Conservation (phyloP, 352 stramenopile genomes). For the Blastocystis sp. region DNA sequence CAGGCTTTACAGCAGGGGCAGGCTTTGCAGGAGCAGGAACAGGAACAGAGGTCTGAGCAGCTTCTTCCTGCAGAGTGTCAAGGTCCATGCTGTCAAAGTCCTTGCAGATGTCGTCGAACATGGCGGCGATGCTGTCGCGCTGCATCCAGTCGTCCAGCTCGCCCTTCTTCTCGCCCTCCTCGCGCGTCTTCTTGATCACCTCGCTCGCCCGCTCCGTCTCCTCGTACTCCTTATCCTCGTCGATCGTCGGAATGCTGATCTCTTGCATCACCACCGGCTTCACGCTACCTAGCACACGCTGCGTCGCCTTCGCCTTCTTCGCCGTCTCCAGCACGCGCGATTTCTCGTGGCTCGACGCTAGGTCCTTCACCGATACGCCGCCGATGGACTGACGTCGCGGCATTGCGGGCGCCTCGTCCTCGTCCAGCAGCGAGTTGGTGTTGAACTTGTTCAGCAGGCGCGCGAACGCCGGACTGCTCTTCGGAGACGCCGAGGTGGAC, state of each 20-base stretch:
- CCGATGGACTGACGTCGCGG: conserved; percentile 50
- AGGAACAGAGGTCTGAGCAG: too few species aligned
- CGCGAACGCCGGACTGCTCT: background rate
- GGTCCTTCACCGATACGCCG: conserved; percentile 11
- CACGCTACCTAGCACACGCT: background rate
- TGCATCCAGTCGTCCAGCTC: background rate
- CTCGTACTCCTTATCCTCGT: conserved; percentile 25
- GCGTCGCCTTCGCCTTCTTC: background rate
- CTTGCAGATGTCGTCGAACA: conserved; percentile 31
- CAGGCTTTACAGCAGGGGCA: background rate
- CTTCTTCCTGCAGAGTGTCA: background rate
- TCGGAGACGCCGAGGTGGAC: background rate
- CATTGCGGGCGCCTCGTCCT: conserved; percentile 2
- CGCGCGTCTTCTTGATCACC: background rate
- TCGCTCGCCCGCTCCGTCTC: background rate
- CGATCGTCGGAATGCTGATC: conserved; percentile 32
- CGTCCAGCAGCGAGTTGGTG: background rate
- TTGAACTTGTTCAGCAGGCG: conserved; percentile 25
- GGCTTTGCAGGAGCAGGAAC: background rate
- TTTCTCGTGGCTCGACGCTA: conserved; percentile 54
- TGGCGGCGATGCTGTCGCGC: conserved; percentile 28
- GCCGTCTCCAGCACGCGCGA: background rate
- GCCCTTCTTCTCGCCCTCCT: background rate
- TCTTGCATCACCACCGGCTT: conserved; percentile 58
- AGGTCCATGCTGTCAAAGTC: conserved; percentile 34